A percentile compares a stretch with the other conserved stretches of the same genome.
phyloP scores from a whole-genome alignment of 352 stramenopile species.

The Albugo laibachii region DNA sequence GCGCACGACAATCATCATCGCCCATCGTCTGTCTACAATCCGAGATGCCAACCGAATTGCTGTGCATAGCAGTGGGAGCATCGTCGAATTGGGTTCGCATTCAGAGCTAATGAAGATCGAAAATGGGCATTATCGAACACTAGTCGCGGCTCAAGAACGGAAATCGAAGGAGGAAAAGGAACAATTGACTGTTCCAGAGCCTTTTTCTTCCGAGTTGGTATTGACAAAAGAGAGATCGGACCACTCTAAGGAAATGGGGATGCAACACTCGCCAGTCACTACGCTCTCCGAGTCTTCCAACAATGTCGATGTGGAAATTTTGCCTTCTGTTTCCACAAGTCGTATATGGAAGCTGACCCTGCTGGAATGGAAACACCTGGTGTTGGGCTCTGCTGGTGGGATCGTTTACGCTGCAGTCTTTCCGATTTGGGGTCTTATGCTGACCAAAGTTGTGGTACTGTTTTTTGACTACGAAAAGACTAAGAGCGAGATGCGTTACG shows the following conservation, averaged over 20 bases:
- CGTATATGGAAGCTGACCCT: slow-evolving; percentile 28
- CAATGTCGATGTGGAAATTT: background rate
- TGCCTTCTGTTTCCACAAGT: slow-evolving; percentile 2
- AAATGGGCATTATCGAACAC: slow-evolving; percentile 18
- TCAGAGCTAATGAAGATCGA: slow-evolving; percentile 66
- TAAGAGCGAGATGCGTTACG: slow-evolving; percentile 16
- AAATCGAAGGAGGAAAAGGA: background rate
- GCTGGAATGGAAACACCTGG: slow-evolving; percentile 24
- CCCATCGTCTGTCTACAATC: slow-evolving; percentile 86
- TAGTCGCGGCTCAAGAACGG: slow-evolving; percentile 19
- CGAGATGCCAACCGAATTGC: slow-evolving; percentile 87
- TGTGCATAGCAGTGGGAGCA: slow-evolving; percentile 80
- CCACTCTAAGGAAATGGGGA: background rate
- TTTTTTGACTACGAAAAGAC: slow-evolving; percentile 24
- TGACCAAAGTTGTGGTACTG: slow-evolving; percentile 29
- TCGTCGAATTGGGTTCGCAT: slow-evolving; percentile 89
- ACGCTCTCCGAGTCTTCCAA: background rate
- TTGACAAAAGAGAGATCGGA: background rate
- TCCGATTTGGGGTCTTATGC: slow-evolving; percentile 22
- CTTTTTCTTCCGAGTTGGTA: background rate
- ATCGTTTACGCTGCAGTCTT: slow-evolving; percentile 24
- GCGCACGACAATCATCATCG: slow-evolving; percentile 87
- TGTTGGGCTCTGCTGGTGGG: slow-evolving; percentile 15
- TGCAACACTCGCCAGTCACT: background rate
- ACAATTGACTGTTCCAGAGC: background rate